Evolutionary conservation across 768 basidiomycete species (phyloP), one percentile per base, ranked within the genome.

Genomic region (Mycena sanguinolenta): DNA sequence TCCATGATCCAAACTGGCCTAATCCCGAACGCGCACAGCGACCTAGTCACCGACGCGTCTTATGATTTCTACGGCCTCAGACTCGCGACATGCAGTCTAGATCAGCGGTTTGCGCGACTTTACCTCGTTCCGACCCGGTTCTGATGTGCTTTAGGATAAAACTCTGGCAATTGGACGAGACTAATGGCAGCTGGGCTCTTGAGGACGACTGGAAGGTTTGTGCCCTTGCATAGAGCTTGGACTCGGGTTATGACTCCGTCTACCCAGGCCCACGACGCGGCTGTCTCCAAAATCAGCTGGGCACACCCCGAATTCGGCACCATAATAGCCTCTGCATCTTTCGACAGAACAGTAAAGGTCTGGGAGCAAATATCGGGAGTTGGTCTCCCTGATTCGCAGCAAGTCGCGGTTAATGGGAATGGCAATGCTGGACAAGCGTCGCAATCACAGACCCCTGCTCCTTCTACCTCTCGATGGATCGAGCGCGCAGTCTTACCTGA

Each of bases 271-370:
- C 97, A 98, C 78, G 95, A 97, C 75, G 96, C 96, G 19, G 90
- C 97, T 0, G 86, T 98, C 42, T 89, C 95, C 10, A 91, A 88
- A 78, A 75, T 98, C 17, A 88, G 89, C 61, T 99, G 96, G 94
- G 95, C 95, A 1, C 96, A 97, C 77, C 96, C 97, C 6, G 92
- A 96, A 79, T 96, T 96, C 68, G 97, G 96, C 5, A 88, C 90
- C 2, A 88, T 98, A 61, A 84, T 99, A 64, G 95, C 95, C 0
- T 95, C 94, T 4, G 89, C 91, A 6, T 95, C 93, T 2, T 96
- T 96, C 75, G 97, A 98, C 81, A 88, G 97, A 28, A 94, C 94
- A 0, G 94, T 96, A 64, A 95, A 97, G 80, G 88, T 99, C 19
- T 98, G 96, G 96, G 95, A 97, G 77, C 89, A 94, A 79, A 83